Evolutionary conservation across 345 rosid species (phyloP).

Genomic region (Citrus australasica): DNA sequence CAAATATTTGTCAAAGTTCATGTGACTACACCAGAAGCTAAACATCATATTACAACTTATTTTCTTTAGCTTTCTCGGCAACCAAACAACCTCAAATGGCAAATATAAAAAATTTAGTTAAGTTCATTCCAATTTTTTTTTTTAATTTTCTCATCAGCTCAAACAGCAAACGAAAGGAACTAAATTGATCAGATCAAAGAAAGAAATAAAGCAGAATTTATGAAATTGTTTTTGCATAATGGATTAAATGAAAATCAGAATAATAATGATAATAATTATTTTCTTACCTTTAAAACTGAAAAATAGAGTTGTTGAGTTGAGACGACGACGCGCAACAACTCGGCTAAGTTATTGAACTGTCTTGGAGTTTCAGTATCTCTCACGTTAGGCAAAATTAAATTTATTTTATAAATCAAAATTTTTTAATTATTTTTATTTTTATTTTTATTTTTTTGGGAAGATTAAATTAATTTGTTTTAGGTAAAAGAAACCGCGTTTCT

Average conservation of each 20-base stretch:
- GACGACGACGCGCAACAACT: conserved; percentile 5
- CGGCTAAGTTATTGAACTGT: conserved; percentile 7
- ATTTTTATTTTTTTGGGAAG: background rate
- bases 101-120: background rate
- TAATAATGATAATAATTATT: background rate
- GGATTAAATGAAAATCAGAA: conserved; percentile 18
- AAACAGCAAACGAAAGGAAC: background rate
- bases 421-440: background rate
- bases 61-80: background rate
- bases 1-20: background rate
- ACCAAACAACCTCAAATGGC: background rate
- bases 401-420: background rate
- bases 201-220: background rate
- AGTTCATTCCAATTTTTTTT: too few relatives aligned
- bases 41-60: background rate
- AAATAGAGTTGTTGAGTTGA: conserved; percentile 5
- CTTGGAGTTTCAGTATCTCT: conserved; percentile 10
- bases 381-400: background rate
- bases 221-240: background rate
- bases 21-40: background rate
- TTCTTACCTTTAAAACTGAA: conserved; percentile 13
- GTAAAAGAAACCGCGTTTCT: background rate
- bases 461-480: background rate
- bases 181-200: conserved; percentile 15
- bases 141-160: background rate